These are phyloP conservation scores for Boletales sp. DNA, from an alignment of 768 basidiomycete species.

Conservation along the genomic window DNA sequence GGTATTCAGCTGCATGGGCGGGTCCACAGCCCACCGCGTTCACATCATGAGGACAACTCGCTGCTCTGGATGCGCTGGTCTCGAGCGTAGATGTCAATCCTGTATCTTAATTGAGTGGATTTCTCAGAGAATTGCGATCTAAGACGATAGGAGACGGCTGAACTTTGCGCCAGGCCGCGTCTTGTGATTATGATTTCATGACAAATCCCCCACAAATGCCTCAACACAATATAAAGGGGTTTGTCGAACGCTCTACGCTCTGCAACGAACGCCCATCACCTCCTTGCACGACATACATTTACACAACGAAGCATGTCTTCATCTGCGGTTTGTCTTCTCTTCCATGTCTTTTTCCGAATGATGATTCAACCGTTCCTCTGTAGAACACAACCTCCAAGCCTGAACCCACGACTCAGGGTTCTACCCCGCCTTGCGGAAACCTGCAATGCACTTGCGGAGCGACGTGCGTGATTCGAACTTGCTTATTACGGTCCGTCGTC, in stretches of 20 bases:
- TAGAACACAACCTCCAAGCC: conserved; percentile 8
- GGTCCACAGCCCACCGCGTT: conserved; percentile 2
- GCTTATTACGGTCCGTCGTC: not conserved
- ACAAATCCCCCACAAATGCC: conserved; percentile 2
- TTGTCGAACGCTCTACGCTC: no score
- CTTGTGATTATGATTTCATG: no score
- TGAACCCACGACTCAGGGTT: not conserved
- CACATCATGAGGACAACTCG: conserved; percentile 11
- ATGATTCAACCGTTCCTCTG: not conserved
- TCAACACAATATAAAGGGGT: not conserved
- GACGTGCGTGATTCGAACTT: conserved; percentile 3
- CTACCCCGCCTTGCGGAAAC: conserved; percentile 16
- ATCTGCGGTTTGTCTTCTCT: not conserved
- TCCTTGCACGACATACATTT: no score
- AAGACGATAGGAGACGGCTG: no score
- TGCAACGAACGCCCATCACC: no score
- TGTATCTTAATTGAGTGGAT: not conserved
- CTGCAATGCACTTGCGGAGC: conserved; percentile 14
- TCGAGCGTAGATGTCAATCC: conserved; percentile 8
- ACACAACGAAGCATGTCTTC: conserved; percentile 10
- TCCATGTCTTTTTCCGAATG: not conserved
- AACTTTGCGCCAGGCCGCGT: no score
- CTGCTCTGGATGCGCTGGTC: conserved; percentile 11
- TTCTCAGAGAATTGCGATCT: no score
- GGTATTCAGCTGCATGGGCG: conserved; percentile 10